Evolutionary conservation across 352 stramenopile genomes (phyloP).

Genomic region (Globisporangium rhizosaccharum): DNA sequence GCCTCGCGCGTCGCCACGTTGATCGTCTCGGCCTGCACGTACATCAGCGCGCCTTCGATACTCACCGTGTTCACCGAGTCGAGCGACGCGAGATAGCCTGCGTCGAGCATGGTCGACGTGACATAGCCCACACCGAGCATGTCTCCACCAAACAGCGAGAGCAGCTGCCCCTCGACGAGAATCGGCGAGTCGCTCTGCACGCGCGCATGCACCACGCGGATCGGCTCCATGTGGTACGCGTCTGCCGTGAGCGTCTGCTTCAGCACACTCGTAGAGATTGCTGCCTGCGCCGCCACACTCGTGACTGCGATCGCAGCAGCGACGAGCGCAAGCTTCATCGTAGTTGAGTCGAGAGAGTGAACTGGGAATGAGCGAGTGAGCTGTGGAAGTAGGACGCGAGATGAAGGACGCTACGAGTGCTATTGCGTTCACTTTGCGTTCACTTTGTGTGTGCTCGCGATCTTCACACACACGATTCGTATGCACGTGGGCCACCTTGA

Average conservation of each 20-base stretch:
- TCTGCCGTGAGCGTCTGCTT: background rate
- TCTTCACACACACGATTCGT: no score
- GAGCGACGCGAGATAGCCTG: slow-evolving; percentile 53
- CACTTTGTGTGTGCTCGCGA: no score
- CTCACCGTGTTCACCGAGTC: slow-evolving; percentile 42
- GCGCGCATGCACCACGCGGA: slow-evolving; percentile 60
- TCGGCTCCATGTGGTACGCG: slow-evolving; percentile 46
- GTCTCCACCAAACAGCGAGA: slow-evolving; percentile 49
- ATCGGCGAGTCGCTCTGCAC: slow-evolving; percentile 67
- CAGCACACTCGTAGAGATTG: no score
- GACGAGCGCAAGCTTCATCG: no score
- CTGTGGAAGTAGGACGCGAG: no score
- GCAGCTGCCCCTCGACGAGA: slow-evolving; percentile 46
- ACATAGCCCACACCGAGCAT: slow-evolving; percentile 55
- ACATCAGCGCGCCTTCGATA: slow-evolving; percentile 44
- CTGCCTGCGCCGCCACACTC: no score
- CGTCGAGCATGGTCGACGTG: slow-evolving; percentile 32
- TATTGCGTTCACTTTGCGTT: no score
- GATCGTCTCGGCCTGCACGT: slow-evolving; percentile 47
- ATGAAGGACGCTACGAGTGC: no score
- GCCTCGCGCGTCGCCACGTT: slow-evolving; percentile 27
- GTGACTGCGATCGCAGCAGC: no score
- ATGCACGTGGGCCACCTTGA: no score
- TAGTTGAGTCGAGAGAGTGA: no score
- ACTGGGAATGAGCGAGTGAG: no score